These are phyloP conservation scores for Hymenotorrendiella dingleyae DNA, from an alignment of 2,329 filamentous ascomycete species.

Conservation along the genomic window DNA sequence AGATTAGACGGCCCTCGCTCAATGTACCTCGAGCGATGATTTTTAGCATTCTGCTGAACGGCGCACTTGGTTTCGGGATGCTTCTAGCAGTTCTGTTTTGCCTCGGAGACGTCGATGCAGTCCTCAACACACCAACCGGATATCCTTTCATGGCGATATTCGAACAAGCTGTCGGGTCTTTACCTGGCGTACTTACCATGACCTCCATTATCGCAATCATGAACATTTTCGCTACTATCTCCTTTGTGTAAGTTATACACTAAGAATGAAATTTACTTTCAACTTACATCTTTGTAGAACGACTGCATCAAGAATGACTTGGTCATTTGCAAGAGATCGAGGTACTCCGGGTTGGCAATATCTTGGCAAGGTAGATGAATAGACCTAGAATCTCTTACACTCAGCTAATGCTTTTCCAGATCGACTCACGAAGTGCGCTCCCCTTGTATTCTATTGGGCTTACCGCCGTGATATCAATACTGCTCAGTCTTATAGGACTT, in stretches of 20 bases:
- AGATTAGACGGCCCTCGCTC: conserved; percentile 41
- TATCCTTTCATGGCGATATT: conserved; percentile 57
- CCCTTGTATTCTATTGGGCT: background rate
- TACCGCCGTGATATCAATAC: conserved; percentile 1
- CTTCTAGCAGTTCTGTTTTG: conserved; percentile 48
- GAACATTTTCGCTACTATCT: conserved; percentile 33
- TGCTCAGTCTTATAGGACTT: conserved; percentile 37
- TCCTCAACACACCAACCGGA: conserved; percentile 41
- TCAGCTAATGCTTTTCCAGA: background rate
- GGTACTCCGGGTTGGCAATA: conserved; percentile 1
- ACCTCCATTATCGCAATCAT: conserved; percentile 23
- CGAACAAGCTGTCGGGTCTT: conserved; percentile 36
- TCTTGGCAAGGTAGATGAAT: background rate
- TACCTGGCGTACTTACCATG: conserved; percentile 32
- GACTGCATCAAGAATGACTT: conserved; percentile 37
- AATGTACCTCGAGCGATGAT: conserved; percentile 47
- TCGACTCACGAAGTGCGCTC: background rate
- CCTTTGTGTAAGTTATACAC: no score
- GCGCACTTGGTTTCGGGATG: conserved; percentile 48
- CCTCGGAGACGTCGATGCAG: conserved; percentile 27
- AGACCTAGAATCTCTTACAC: background rate
- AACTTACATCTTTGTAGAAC: no score
- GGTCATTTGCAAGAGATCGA: conserved; percentile 38
- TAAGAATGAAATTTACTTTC: no score
- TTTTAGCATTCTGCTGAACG: conserved; percentile 43